Evolutionary conservation across 805 yeast genomes (phyloP).

Genomic region (Vanderwaltozyma polyspora): DNA sequence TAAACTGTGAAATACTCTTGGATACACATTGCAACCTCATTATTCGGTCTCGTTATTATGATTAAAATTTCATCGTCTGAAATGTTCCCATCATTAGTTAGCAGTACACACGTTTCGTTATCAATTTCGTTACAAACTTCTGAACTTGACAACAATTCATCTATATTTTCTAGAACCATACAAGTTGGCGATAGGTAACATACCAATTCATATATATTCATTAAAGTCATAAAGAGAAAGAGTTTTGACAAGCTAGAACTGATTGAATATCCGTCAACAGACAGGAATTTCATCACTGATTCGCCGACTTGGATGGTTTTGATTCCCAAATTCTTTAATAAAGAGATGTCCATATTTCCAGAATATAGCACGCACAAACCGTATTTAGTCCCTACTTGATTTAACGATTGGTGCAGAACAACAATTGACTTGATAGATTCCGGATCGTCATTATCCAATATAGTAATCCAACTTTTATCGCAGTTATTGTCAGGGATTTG

Average conservation of each 20-base stretch:
- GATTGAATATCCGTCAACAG: neutral
- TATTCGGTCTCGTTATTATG: conserved; percentile 20
- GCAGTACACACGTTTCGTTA: conserved; percentile 27
- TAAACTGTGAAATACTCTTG: conserved; percentile 25
- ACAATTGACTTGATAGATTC: conserved; percentile 16
- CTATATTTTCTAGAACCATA: conserved; percentile 21
- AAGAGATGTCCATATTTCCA: conserved; percentile 9
- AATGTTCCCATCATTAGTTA: conserved; percentile 7
- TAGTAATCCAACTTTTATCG: conserved; percentile 23
- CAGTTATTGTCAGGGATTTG: conserved; percentile 3
- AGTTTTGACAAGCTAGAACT: conserved; percentile 5
- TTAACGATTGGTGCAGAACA: conserved; percentile 18
- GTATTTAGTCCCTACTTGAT: conserved; percentile 14
- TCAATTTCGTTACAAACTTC: conserved; percentile 23
- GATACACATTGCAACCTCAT: conserved; percentile 24
- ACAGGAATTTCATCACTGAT: neutral
- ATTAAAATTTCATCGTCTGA: conserved; percentile 8
- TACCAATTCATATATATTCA: conserved; percentile 16
- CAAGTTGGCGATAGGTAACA: conserved; percentile 25
- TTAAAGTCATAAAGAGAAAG: conserved; percentile 15
- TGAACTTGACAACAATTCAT: conserved; percentile 19
- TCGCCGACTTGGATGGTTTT: conserved; percentile 6
- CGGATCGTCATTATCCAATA: conserved; percentile 10
- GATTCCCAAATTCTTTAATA: conserved; percentile 8
- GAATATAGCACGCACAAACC: conserved; percentile 17